These are phyloP conservation scores for Suhomyces anneliseae DNA, from an alignment of 1,139 yeast genomes.

Conservation along the genomic window DNA sequence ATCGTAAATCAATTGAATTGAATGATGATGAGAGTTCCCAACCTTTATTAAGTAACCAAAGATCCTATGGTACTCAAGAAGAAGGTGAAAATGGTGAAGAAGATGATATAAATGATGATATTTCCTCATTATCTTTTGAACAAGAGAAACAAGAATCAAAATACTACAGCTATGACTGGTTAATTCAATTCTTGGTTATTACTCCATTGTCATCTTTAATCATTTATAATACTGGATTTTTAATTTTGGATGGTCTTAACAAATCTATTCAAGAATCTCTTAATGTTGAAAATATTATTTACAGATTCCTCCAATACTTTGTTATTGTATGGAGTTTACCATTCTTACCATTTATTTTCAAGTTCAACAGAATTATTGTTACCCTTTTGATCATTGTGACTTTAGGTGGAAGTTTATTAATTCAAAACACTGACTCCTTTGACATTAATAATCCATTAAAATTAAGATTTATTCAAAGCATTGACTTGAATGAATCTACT, in stretches of 20 bases:
- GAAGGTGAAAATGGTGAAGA: constrained; percentile 14
- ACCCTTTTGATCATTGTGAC: constrained; percentile 36
- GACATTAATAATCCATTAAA: constrained; percentile 63
- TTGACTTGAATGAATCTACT: constrained; percentile 40
- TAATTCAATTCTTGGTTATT: constrained; percentile 63
- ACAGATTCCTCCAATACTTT: constrained; percentile 37
- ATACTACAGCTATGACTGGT: constrained; percentile 74
- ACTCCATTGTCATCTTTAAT: constrained; percentile 66
- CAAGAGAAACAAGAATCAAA: constrained; percentile 19
- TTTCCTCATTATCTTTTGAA: constrained; percentile 17
- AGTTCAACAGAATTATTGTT: constrained; percentile 56
- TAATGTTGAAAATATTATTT: constrained; percentile 48
- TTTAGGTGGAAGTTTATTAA: constrained; percentile 35
- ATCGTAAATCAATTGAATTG: constrained; percentile 12
- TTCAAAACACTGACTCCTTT: constrained; percentile 52
- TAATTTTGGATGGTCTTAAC: constrained; percentile 61
- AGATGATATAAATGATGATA: constrained; percentile 12
- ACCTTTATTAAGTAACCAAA: constrained; percentile 30
- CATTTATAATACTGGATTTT: constrained; percentile 50
- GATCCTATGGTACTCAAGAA: constrained; percentile 25
- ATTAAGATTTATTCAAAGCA: constrained; percentile 61
- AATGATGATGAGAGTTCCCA: constrained; percentile 21
- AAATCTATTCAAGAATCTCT: constrained; percentile 71
- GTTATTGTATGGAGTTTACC: constrained; percentile 51
- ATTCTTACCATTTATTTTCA: constrained; percentile 69